Evolutionary conservation across 2,329 filamentous ascomycete species (phyloP), one percentile per base, ranked within the genome.

Genomic region (Sclerotinia sclerotiorum): DNA sequence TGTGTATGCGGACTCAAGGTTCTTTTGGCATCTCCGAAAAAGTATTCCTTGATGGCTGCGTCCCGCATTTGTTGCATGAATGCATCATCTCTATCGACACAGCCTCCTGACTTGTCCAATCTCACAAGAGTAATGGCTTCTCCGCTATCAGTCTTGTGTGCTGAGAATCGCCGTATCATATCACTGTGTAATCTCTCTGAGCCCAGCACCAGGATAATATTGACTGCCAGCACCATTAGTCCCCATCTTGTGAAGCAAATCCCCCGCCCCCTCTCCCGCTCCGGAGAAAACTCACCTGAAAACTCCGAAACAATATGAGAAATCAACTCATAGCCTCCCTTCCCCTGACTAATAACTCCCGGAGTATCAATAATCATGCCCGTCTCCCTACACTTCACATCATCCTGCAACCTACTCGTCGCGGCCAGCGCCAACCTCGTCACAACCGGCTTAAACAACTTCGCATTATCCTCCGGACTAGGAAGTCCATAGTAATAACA

Each of bases 291-390:
- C 66, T 39, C 79, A 85, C 86, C 89, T 80, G 84, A 82, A 73
- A 89, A 88, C 72, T 89, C 87, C 7, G 88, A 88, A 69, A 91
- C 84, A 75, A 97, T 88, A 80, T 97, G 93, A 56, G 89, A 86
- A 73, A 98, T 86, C 70, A 93, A 81, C 65, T 97, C 94, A 75
- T 94, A 85, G 39, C 87, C 87, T 48, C 84, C 84, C 67, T 87
- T 88, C 46, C 86, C 88, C 70, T 87, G 83, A 73, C 88, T 88
- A 44, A 90, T 84, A 35, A 89, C 81, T 1, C 90, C 90, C 5
- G 92, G 88, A 3, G 91, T 92, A 79, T 99, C 95, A 74, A 99
- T 89, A 67, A 99, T 86, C 73, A 97, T 85, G 0, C 95, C 95
- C 2, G 91, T 85, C 67, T 85, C 84, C 76, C 88, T 89, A 11